Base-by-base conservation (phyloP, 805 yeast genomes). In the Candida arabinofermentans region DNA sequence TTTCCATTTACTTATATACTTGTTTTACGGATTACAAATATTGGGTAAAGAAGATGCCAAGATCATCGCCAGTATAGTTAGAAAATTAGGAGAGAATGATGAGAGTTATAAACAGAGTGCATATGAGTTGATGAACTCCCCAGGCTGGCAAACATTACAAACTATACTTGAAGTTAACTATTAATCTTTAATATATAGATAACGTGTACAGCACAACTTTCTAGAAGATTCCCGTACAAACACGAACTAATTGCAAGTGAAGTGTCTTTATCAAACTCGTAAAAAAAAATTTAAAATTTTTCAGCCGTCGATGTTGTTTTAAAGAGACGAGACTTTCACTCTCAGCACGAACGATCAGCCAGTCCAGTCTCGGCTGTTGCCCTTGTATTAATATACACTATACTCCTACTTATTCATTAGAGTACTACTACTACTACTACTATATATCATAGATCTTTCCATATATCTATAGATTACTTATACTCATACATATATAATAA, bases 61-160 rank as follows among this genome's bases (percentile, higher is more conserved):
- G 17, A 49, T 76, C 42, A 62, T 85, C 27, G 56, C 75, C 3
- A 61, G 68, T 16, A 76, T 74, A 21, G 82, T 82, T 2, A 59
- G 59, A 6, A 61, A 62, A 2, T 61, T 69, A 13, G 63, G 67
- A 4, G 50, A 64, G 7, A 73, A 69, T 24, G 75, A 75, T 40
- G 74, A 72, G 8, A 37, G 43, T 5, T 45, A 45, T 18, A 38
- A 38, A 14, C 35, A 43, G 12, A 45, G 37, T 7, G 40, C 49
- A 40, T 69, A 74, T 45, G 68, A 67, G 40, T 64, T 83, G 38
- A 63, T 82, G 19, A 80, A 82, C 46, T 61, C 76, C 21, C 80
- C 85, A 0, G 93, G 93, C 1, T 88, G 96, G 96, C 84, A 81
- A 70, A 85, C 95, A 1, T 65, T 88, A 44, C 59, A 80, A 26